Conservation (phyloP, 169 alveolate species). For the Plasmodium fragile region DNA sequence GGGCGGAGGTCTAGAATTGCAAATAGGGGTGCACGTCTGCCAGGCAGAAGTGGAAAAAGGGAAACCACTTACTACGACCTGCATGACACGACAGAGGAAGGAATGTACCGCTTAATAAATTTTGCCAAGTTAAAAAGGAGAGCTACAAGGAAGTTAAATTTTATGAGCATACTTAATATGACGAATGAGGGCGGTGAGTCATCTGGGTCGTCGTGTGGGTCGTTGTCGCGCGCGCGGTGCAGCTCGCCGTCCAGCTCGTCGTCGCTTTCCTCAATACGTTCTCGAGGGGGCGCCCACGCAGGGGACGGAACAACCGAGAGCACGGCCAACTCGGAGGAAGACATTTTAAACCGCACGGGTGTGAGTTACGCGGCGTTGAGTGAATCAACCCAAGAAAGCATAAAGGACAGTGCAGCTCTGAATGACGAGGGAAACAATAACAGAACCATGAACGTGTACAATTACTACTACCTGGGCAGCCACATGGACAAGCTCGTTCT, state of each 20-base stretch:
- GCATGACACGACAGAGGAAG: background rate
- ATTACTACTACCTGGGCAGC: conserved; percentile 30
- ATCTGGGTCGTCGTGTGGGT: background rate
- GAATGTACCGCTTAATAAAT: conserved; percentile 15
- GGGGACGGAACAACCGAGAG: background rate
- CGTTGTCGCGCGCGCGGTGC: too few species aligned
- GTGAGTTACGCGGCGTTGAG: background rate
- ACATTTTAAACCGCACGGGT: background rate
- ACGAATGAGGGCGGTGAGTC: conserved; percentile 13
- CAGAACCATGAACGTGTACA: conserved; percentile 31
- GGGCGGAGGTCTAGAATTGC: background rate
- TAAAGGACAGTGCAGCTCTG: background rate
- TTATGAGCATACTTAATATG: conserved; percentile 68
- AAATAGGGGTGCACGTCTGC: background rate
- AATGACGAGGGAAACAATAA: background rate
- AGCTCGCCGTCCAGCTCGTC: background rate
- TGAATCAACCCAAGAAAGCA: background rate
- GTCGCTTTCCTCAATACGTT: background rate
- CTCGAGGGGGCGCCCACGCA: background rate
- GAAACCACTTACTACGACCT: background rate
- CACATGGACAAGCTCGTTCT: background rate
- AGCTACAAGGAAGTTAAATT: conserved; percentile 49
- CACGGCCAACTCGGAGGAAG: conserved; percentile 11
- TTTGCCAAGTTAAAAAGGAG: conserved; percentile 60
- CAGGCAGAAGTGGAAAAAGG: background rate